Percentiles rank a stretch among this genome's conserved stretches.
These are phyloP conservation scores for Fraxinus dipetala DNA, from an alignment of 305 asterid genomes.

Conservation along the genomic window DNA sequence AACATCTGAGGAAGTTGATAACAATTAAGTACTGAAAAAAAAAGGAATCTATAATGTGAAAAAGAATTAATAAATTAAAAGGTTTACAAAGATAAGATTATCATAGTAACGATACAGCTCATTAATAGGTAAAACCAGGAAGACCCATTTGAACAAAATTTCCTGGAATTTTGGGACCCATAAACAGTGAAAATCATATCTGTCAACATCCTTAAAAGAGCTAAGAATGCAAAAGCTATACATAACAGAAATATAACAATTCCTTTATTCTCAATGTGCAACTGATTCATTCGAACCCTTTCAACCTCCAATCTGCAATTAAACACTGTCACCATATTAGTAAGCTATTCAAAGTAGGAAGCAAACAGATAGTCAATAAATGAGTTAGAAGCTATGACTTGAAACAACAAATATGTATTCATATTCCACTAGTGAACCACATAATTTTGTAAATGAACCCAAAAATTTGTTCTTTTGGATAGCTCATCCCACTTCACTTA, in stretches of 20 bases:
- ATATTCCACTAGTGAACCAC: neutral
- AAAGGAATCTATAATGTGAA: neutral
- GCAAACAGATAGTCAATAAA: neutral
- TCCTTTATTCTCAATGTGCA: slow-evolving; percentile 82
- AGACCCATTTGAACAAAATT: slow-evolving; percentile 61
- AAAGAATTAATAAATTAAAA: slow-evolving; percentile 24
- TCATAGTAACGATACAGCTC: slow-evolving; percentile 47
- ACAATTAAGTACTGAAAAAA: neutral
- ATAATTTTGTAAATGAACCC: neutral
- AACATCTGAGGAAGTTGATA: neutral
- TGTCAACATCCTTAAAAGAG: slow-evolving; percentile 42
- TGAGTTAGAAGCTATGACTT: neutral
- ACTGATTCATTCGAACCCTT: slow-evolving; percentile 51
- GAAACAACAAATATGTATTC: neutral
- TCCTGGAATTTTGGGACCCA: slow-evolving; percentile 52
- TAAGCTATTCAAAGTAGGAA: neutral
- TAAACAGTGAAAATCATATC: slow-evolving; percentile 39
- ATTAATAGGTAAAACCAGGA: slow-evolving; percentile 73
- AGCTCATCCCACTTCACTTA: neutral
- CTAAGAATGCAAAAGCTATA: slow-evolving; percentile 53
- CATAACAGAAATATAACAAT: slow-evolving; percentile 61
- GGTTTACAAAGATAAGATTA: slow-evolving; percentile 58
- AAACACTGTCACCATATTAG: neutral
- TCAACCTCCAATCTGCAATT: slow-evolving; percentile 72
- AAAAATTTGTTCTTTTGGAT: neutral